phyloP scores from a whole-genome alignment of 768 basidiomycete species.

The Auriculariales sp. region DNA sequence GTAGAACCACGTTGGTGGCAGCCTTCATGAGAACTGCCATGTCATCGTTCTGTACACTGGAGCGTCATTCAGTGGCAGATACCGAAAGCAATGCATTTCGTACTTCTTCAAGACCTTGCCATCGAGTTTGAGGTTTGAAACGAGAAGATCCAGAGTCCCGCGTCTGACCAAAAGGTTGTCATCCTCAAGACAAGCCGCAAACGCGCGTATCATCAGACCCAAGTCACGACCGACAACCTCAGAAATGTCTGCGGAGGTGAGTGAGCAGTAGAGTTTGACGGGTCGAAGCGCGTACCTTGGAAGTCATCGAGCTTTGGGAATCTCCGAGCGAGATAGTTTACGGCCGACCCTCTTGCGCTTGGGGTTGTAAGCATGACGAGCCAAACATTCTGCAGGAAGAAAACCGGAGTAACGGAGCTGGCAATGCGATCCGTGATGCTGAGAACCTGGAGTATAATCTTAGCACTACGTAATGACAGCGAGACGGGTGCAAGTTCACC shows the following conservation, averaged over 20 bases:
- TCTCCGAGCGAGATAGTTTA: conserved; percentile 76
- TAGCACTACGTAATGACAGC: conserved; percentile 5
- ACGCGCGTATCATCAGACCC: conserved; percentile 88
- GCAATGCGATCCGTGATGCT: conserved; percentile 68
- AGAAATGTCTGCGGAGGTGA: conserved; percentile 35
- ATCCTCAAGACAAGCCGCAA: conserved; percentile 83
- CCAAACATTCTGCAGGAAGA: conserved; percentile 95
- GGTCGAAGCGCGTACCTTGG: conserved; percentile 38
- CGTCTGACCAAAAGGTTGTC: conserved; percentile 84
- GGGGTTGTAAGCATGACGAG: conserved; percentile 84
- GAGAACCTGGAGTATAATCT: conserved; percentile 41
- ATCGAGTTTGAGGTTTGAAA: conserved; percentile 62
- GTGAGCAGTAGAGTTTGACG: conserved; percentile 1
- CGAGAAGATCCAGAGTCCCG: conserved; percentile 69
- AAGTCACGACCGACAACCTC: conserved; percentile 70
- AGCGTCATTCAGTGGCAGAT: background rate
- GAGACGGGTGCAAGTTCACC: conserved; percentile 19
- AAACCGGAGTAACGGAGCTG: conserved; percentile 67
- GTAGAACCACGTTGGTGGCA: conserved; percentile 76
- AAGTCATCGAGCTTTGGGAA: conserved; percentile 54
- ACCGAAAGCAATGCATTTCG: background rate
- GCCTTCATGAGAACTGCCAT: conserved; percentile 73
- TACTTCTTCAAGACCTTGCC: conserved; percentile 48
- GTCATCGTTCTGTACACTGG: conserved; percentile 47
- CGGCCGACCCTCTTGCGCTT: conserved; percentile 65